Conservation (phyloP, 163 green algal genomes). For the Trebouxia gelatinosa region DNA sequence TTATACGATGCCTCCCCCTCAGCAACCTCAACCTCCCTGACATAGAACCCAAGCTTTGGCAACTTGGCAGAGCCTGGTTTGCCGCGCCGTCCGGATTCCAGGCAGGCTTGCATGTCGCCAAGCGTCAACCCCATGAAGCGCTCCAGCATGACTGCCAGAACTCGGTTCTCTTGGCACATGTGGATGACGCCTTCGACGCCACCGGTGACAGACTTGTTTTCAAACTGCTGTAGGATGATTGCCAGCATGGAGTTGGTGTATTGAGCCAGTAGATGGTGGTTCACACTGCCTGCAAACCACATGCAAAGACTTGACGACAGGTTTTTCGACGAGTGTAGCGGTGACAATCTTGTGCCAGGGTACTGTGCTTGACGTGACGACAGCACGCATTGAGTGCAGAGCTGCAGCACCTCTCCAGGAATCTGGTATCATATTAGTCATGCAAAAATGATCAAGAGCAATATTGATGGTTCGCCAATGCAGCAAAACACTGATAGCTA, state of each 20-base stretch:
- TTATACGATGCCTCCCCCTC: too few relatives aligned
- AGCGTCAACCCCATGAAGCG: not conserved
- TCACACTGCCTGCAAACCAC: constrained; percentile 35
- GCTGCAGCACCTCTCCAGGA: too few relatives aligned
- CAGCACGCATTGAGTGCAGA: too few relatives aligned
- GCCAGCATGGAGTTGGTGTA: constrained; percentile 19
- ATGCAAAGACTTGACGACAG: constrained; percentile 62
- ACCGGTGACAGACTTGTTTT: constrained; percentile 29
- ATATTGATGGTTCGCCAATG: too few relatives aligned
- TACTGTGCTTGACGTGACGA: too few relatives aligned
- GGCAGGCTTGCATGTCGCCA: not conserved
- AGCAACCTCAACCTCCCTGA: too few relatives aligned
- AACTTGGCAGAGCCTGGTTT: not conserved
- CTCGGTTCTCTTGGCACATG: constrained; percentile 1
- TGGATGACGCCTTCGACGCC: constrained; percentile 27
- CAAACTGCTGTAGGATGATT: constrained; percentile 19
- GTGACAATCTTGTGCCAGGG: too few relatives aligned
- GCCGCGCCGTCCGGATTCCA: not conserved
- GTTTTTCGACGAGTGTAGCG: too few relatives aligned
- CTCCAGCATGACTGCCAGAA: not conserved
- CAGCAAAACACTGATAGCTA: too few relatives aligned
- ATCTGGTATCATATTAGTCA: too few relatives aligned
- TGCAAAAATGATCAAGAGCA: too few relatives aligned
- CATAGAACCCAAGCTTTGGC: not conserved
- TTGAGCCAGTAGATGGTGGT: constrained; percentile 15